Base-by-base conservation (phyloP, 163 green algal genomes). In the Volvox carteri region DNA sequence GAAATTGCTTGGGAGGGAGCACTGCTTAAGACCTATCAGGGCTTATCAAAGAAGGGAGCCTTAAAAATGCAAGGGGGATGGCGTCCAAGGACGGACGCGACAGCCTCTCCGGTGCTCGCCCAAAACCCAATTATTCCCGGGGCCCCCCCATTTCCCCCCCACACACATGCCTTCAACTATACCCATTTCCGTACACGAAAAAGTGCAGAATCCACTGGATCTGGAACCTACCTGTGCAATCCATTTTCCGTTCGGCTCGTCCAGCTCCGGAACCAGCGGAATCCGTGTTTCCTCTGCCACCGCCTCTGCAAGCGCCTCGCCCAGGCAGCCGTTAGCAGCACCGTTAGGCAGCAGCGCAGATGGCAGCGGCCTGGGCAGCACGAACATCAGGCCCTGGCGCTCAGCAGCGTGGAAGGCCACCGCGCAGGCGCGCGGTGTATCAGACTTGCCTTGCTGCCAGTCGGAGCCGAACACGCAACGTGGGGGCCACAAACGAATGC, bases 401-500 rank as follows among this genome's bases (percentile, higher is more conserved):
- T 86, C 89, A 9, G 83, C 77, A 52, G 87, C 93, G 50, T 90
- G 91, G 78, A 91, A 97, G 21, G 90, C 86, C 1, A 85, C 94
- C 28, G 94, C 94, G 35, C 78, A 92, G 19, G 95, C 89, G 21
- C 95, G 91, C 1, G 92, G 89, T 23, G 78, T 70, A 33, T 81
- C 50, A n/a, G 35, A 23, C 85, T 56, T 81, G 46, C 58, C 73
- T 65, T 80, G 44, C 73, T 80, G 73, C 73, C 25, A 5, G 54
- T 39, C 80, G 16, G 33, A 8, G 7, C 62, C 60, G 21, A 23
- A 67, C 42, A 89, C 14, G 28, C 25, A 2, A 56, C n/a, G n/a
- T n/a, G n/a, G n/a, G n/a, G n/a, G n/a, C n/a, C n/a, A n/a, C n/a
- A n/a, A n/a, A n/a, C n/a, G n/a, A n/a, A n/a, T n/a, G n/a, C n/a